Conservation (phyloP, 805 yeast species). For the Limtongia smithiae region DNA sequence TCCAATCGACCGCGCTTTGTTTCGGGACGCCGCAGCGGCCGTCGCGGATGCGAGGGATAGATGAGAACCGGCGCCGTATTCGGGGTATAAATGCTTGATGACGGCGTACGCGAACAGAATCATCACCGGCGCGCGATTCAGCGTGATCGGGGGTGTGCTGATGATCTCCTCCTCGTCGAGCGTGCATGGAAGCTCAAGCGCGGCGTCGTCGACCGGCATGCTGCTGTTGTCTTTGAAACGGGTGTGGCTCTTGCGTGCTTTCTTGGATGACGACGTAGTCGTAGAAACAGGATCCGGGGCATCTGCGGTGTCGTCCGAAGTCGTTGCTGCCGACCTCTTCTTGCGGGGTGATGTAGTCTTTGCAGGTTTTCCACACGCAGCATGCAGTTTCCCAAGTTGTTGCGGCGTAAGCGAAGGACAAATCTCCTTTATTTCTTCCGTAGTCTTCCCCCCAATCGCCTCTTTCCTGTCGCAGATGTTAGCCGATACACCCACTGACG, state of each 20-base stretch:
- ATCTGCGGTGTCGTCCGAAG: too few species aligned
- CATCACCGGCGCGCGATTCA: constrained; percentile 26
- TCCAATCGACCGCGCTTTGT: constrained; percentile 18
- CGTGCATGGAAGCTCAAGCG: constrained; percentile 10
- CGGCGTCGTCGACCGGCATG: constrained; percentile 5
- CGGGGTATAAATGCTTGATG: constrained; percentile 14
- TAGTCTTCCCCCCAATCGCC: background rate
- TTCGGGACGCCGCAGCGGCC: constrained; percentile 15
- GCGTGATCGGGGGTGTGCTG: background rate
- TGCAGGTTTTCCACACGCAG: background rate
- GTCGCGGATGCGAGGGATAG: constrained; percentile 25
- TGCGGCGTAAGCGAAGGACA: constrained; percentile 3
- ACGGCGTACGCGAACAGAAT: constrained; percentile 20
- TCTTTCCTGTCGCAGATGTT: background rate
- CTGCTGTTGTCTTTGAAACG: background rate
- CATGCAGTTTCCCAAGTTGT: constrained; percentile 1
- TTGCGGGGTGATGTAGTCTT: too few species aligned
- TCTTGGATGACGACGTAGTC: too few species aligned
- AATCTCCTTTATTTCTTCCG: constrained; percentile 2
- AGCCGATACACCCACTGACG: too few species aligned
- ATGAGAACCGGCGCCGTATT: constrained; percentile 17
- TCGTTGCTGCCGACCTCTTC: too few species aligned
- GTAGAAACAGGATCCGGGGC: too few species aligned
- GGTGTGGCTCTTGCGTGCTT: background rate
- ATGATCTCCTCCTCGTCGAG: constrained; percentile 3